Conservation (phyloP, 306 rosid species). For the Vigna reflexopilosa region DNA sequence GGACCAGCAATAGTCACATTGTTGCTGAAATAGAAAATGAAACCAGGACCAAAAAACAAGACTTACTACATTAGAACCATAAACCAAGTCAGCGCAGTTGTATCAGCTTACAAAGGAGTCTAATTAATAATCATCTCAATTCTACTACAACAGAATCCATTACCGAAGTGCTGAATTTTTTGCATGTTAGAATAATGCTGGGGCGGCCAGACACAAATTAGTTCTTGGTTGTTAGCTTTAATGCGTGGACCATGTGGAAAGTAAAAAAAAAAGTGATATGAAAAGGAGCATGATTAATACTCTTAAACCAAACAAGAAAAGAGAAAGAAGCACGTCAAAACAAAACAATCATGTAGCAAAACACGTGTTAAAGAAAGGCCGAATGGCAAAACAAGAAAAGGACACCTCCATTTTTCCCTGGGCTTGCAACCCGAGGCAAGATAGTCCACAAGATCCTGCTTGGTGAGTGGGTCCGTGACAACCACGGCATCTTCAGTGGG, state of each 20-base stretch:
- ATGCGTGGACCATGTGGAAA: too few species aligned
- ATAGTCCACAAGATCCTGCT: slow-evolving; percentile 83
- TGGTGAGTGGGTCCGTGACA: slow-evolving; percentile 74
- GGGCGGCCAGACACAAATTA: too few species aligned
- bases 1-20: too few species aligned
- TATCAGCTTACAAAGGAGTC: not conserved
- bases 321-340: not conserved
- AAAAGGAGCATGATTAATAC: not conserved
- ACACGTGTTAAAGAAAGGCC: not conserved
- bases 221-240: too few species aligned
- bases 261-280: too few species aligned
- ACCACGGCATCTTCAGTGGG: slow-evolving; percentile 90
- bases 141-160: not conserved
- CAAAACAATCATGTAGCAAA: not conserved
- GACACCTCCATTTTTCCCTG: slow-evolving; percentile 84
- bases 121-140: not conserved
- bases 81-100: not conserved
- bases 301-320: not conserved
- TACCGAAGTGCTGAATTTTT: too few species aligned
- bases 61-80: not conserved
- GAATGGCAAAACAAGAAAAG: not conserved
- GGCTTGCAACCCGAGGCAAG: slow-evolving; percentile 82
- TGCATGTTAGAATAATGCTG: too few species aligned
- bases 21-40: too few species aligned
- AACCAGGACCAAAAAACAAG: not conserved